phyloP scores from a whole-genome alignment of 345 rosid genomes.

The Sapria himalayana region DNA sequence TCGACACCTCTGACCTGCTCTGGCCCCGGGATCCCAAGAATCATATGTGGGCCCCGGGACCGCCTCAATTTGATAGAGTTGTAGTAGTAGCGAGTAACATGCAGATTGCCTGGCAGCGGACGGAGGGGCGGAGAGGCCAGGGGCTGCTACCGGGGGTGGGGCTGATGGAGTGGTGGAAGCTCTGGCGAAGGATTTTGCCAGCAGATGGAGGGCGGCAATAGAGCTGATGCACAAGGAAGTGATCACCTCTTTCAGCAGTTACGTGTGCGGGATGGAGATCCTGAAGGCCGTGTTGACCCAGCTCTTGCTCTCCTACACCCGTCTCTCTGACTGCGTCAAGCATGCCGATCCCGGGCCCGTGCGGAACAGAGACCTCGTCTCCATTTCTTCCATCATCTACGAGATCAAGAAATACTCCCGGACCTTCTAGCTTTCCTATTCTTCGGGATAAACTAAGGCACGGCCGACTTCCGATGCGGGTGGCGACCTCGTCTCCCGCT shows the following conservation, averaged over 20 bases:
- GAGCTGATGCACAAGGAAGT: constrained; percentile 98
- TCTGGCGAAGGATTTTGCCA: constrained; percentile 64
- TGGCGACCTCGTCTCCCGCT: no score
- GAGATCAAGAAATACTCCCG: constrained; percentile 83
- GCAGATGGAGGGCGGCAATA: constrained; percentile 85
- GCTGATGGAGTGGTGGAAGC: constrained; percentile 66
- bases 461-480: no score
- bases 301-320: constrained; percentile 73
- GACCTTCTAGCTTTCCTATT: constrained; percentile 80
- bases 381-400: constrained; percentile 88
- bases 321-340: constrained; percentile 80
- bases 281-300: constrained; percentile 90
- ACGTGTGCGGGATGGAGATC: constrained; percentile 91
- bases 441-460: no score
- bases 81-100: no score
- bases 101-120: constrained; percentile 29
- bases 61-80: no score
- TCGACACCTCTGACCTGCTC: no score
- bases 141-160: no score
- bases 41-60: no score
- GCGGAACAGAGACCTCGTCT: constrained; percentile 76
- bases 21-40: no score
- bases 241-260: constrained; percentile 93
- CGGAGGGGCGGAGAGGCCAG: no score
- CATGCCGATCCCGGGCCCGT: constrained; percentile 53